These are phyloP conservation scores for Aspergillus bridgeri DNA, from an alignment of 495 filamentous ascomycete species.

Conservation along the genomic window DNA sequence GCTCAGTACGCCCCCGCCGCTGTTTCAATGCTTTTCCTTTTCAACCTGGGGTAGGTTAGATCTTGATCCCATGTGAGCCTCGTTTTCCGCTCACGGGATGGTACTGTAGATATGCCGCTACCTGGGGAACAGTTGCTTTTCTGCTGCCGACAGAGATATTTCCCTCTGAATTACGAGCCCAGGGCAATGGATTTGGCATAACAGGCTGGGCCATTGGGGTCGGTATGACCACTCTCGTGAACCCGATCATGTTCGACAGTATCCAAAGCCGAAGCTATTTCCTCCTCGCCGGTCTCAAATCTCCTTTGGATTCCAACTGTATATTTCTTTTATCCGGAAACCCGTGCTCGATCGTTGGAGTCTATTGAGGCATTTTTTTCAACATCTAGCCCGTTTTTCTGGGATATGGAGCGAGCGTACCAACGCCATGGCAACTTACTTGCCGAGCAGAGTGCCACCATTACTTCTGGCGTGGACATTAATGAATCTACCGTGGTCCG, in stretches of 20 bases:
- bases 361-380: slow-evolving; percentile 56
- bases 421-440: slow-evolving; percentile 33
- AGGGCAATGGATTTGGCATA: slow-evolving; percentile 55
- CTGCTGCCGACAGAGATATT: slow-evolving; percentile 54
- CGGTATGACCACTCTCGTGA: slow-evolving; percentile 51
- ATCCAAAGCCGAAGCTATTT: slow-evolving; percentile 50
- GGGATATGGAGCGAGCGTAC: slow-evolving; percentile 40
- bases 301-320: slow-evolving; percentile 52
- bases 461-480: slow-evolving; percentile 1
- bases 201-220: slow-evolving; percentile 57
- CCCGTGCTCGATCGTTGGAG: slow-evolving; percentile 53
- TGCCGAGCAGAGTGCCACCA: slow-evolving; percentile 18
- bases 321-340: slow-evolving; percentile 58
- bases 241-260: slow-evolving; percentile 47
- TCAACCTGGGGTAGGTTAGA: slow-evolving; percentile 41
- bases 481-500: slow-evolving; percentile 7
- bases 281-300: slow-evolving; percentile 51
- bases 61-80: too few relatives aligned
- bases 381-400: slow-evolving; percentile 32
- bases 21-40: slow-evolving; percentile 51
- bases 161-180: slow-evolving; percentile 47
- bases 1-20: slow-evolving; percentile 43
- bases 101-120: slow-evolving; percentile 42
- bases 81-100: not conserved
- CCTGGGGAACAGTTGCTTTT: slow-evolving; percentile 55